Evolutionary conservation across 1,284 basidiomycete species (phyloP), one percentile per base, ranked within the genome.

Genomic region (Ceratobasidium theobromae): DNA sequence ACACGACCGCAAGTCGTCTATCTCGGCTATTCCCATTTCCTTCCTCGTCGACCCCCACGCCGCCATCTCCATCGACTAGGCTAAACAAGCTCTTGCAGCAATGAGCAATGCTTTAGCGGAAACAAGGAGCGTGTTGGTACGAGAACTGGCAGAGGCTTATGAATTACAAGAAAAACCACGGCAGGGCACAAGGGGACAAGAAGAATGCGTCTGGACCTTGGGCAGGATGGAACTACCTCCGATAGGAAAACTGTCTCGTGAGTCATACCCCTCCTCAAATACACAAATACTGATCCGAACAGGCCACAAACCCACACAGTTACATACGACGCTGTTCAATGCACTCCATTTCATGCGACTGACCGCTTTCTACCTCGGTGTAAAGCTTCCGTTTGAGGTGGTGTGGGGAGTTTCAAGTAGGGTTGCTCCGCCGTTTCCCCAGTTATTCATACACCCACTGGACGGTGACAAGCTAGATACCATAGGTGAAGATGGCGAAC

Each of bases 361-460:
- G 5, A 81, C 91, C n/a, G 85, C 87, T 0, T 91, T 91, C 76
- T 93, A 93, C 73, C 79, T 92, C n/a, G 88, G 89, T 0, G 79
- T 91, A 68, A 90, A 88, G 70, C 81, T 92, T 0, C 89, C 89
- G 0, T 92, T 93, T 68, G 84, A 89, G 69, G 79, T 87, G 0
- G 76, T 79, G 0, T 91, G 89, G 89, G 82, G 51, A 2, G 6
- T 32, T 4, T 53, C 51, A 18, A 53, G 30, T 35, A 27, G 28
- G 16, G 21, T 53, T 1, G 51, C 51, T 9, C 51, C 51, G 18
- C 51, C 51, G 30, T 53, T 53, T 53, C 14, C 28, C 51, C 30
- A 53, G 28, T 21, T 53, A 16, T 53, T 53, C 23, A 53, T 53
- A 14, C 51, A 28, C 14, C 30, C 16, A 9, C 32, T 11, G 18